A percentile compares a stretch with the other conserved stretches of the same genome.
These are phyloP conservation scores for Solanum bulbocastanum DNA, from an alignment of 257 asterid species.

Conservation along the genomic window DNA sequence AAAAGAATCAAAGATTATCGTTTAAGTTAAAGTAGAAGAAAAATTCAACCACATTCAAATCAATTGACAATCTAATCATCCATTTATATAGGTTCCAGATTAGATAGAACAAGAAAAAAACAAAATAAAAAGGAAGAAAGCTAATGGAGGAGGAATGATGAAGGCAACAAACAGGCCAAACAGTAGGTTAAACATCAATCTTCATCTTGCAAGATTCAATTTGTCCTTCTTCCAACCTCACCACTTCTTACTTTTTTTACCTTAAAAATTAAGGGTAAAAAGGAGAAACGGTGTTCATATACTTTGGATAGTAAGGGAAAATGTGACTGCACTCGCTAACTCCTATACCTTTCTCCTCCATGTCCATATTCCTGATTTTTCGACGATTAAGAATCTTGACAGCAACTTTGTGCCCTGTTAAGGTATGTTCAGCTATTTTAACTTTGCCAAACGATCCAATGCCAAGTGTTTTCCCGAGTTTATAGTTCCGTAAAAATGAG, in stretches of 20 bases:
- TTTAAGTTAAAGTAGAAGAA: not conserved
- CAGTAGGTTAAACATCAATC: not conserved
- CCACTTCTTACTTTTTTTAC: not conserved
- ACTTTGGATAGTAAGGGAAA: not conserved
- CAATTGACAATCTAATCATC: not conserved
- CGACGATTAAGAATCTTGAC: conserved; percentile 89
- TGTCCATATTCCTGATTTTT: conserved; percentile 51
- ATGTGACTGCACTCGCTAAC: not conserved
- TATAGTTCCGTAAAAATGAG: conserved; percentile 63
- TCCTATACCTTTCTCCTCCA: conserved; percentile 78
- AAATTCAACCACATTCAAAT: not conserved
- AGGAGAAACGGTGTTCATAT: not conserved
- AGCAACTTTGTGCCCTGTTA: conserved; percentile 85
- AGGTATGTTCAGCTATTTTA: conserved; percentile 72
- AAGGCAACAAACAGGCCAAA: not conserved
- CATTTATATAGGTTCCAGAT: not conserved
- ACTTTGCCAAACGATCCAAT: conserved; percentile 91
- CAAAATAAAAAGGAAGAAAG: not conserved
- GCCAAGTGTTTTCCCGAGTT: conserved; percentile 91
- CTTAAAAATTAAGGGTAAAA: not conserved
- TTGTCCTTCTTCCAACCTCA: not conserved
- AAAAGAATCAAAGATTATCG: not conserved
- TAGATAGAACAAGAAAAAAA: not conserved
- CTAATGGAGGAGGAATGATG: not conserved
- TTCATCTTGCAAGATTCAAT: not conserved